Percentiles rank a stretch among this genome's conserved stretches.
These are phyloP conservation scores for Globisporangium polare DNA, from an alignment of 352 stramenopile species.

Conservation along the genomic window DNA sequence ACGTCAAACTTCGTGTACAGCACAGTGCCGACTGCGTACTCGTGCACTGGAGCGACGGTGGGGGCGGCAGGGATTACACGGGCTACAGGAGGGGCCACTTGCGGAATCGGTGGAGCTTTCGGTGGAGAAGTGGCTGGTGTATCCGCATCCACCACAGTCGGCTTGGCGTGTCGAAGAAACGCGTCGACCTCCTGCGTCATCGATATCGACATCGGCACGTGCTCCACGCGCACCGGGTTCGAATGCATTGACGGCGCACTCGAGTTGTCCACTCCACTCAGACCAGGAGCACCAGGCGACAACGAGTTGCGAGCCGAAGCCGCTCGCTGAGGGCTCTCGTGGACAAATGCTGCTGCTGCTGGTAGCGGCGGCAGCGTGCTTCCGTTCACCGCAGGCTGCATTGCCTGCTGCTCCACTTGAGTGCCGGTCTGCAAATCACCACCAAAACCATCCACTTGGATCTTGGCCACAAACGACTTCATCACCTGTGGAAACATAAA, in stretches of 20 bases:
- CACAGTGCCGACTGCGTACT: slow-evolving; percentile 32
- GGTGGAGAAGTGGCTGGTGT: background rate
- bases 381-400: background rate
- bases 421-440: background rate
- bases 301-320: slow-evolving; percentile 2
- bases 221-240: slow-evolving; percentile 6
- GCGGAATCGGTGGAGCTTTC: background rate
- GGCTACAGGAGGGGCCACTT: background rate
- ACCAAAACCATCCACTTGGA: background rate
- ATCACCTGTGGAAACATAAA: slow-evolving; percentile 14
- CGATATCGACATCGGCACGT: slow-evolving; percentile 5
- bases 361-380: background rate
- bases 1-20: slow-evolving; percentile 44
- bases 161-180: slow-evolving; percentile 10
- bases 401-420: background rate
- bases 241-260: background rate
- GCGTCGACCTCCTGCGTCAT: slow-evolving; percentile 10
- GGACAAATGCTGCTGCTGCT: background rate
- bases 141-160: background rate
- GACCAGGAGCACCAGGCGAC: background rate
- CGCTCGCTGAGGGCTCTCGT: background rate
- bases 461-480: slow-evolving; percentile 14
- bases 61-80: background rate
- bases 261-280: background rate
- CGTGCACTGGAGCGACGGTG: background rate